Conservation (phyloP, 495 filamentous ascomycete species). For the Podospora bellae-mahoneyi region DNA sequence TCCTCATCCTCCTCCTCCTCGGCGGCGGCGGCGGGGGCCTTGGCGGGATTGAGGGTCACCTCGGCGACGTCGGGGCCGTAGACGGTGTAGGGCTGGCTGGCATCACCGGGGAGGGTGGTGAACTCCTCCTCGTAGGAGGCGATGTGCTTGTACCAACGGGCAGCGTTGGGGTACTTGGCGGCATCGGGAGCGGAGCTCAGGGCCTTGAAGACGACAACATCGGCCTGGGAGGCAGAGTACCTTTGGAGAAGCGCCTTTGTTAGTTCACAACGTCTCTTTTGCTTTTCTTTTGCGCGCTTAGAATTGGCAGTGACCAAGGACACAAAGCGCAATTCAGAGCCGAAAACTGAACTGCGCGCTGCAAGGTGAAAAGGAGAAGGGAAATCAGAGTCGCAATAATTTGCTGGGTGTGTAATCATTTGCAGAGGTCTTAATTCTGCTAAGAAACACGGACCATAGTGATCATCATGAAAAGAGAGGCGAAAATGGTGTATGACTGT, state of each 20-base stretch:
- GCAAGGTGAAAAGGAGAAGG: constrained; percentile 2
- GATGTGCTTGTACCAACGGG: constrained; percentile 99
- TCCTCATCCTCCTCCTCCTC: constrained; percentile 71
- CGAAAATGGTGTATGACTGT: background rate
- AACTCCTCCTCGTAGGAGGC: constrained; percentile 87
- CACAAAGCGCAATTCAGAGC: constrained; percentile 5
- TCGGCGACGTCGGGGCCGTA: constrained; percentile 84
- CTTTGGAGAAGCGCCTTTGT: constrained; percentile 46
- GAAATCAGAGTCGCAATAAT: constrained; percentile 80
- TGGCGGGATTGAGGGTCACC: constrained; percentile 76
- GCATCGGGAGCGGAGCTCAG: constrained; percentile 70
- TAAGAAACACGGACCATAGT: constrained; percentile 99
- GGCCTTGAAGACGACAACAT: constrained; percentile 91
- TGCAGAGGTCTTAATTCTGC: constrained; percentile 91
- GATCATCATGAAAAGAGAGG: constrained; percentile 67
- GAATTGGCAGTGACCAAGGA: background rate
- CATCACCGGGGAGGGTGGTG: constrained; percentile 83
- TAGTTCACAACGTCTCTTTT: constrained; percentile 5
- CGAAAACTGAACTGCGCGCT: background rate
- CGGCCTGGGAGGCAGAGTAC: constrained; percentile 84
- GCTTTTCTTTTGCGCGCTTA: background rate
- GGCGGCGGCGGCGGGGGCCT: constrained; percentile 63
- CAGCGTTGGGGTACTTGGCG: constrained; percentile 86
- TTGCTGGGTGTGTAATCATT: constrained; percentile 75
- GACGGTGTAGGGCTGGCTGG: constrained; percentile 77